These are phyloP conservation scores for Metschnikowia kofuensis DNA, from an alignment of 805 yeast species.

Conservation along the genomic window DNA sequence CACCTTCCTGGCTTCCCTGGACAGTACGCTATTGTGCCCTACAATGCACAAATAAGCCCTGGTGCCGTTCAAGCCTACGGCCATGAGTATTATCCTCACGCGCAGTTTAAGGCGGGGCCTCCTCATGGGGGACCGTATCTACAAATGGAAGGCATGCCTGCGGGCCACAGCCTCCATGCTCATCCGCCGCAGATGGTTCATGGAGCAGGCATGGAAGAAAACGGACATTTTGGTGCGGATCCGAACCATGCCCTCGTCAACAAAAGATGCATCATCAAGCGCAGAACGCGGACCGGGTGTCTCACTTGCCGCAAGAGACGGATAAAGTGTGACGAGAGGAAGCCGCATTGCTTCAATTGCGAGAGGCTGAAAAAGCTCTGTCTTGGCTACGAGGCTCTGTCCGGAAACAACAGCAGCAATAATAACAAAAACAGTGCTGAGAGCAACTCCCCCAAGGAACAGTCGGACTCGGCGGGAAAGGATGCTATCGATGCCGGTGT, in stretches of 20 bases:
- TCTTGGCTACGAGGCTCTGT: slow-evolving; percentile 53
- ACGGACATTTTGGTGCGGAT: slow-evolving; percentile 7
- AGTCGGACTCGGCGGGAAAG: not conserved
- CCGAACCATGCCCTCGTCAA: slow-evolving; percentile 30
- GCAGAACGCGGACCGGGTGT: slow-evolving; percentile 74
- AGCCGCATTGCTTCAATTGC: slow-evolving; percentile 68
- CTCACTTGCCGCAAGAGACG: slow-evolving; percentile 68
- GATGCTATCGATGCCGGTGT: not conserved
- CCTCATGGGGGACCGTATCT: not conserved
- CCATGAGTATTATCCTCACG: slow-evolving; percentile 1
- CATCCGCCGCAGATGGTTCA: not conserved
- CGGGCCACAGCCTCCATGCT: not conserved
- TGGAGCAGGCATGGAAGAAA: not conserved
- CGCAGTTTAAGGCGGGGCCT: not conserved
- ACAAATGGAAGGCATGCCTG: slow-evolving; percentile 3
- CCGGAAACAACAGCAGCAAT: slow-evolving; percentile 1
- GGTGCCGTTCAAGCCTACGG: not conserved
- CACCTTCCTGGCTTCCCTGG: not conserved
- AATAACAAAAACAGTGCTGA: no score
- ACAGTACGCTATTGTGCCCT: not conserved
- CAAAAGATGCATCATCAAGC: slow-evolving; percentile 46
- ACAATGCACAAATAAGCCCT: not conserved
- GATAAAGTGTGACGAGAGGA: slow-evolving; percentile 73
- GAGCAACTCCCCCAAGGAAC: not conserved
- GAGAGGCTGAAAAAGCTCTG: slow-evolving; percentile 62